Evolutionary conservation across 2,329 filamentous ascomycete species (phyloP).

Genomic region (Falciphora oryzae): DNA sequence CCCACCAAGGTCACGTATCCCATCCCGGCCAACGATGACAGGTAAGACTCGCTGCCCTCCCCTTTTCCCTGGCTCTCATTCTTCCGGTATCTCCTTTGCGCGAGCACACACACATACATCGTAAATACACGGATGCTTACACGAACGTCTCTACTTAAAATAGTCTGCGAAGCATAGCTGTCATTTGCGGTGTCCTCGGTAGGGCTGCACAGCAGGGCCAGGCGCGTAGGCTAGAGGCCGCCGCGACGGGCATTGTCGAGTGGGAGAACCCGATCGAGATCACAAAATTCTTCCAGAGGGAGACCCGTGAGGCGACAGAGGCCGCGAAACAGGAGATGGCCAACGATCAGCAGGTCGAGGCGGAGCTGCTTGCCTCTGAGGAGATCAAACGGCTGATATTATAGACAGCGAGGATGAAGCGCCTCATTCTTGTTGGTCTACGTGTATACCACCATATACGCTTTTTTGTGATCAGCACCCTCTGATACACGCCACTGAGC

Average conservation of each 20-base stretch:
- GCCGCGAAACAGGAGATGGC: background rate
- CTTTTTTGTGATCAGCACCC: background rate
- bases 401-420: background rate
- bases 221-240: slow-evolving; percentile 56
- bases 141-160: background rate
- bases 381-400: background rate
- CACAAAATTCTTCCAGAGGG: slow-evolving; percentile 28
- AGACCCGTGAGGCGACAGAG: slow-evolving; percentile 12
- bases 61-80: slow-evolving; percentile 9
- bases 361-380: background rate
- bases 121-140: background rate
- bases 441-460: background rate
- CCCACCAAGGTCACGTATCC: slow-evolving; percentile 93
- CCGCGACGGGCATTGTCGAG: slow-evolving; percentile 54
- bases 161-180: slow-evolving; percentile 72
- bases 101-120: background rate
- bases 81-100: background rate
- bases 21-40: slow-evolving; percentile 95
- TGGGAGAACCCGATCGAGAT: slow-evolving; percentile 49
- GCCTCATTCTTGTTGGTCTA: background rate
- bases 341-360: background rate
- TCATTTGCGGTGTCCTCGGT: slow-evolving; percentile 82
- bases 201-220: slow-evolving; percentile 77
- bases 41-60: slow-evolving; percentile 41
- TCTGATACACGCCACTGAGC: background rate